Evolutionary conservation across 2,329 filamentous ascomycete genomes (phyloP).

Genomic region (Plectosphaerella cucumerina): DNA sequence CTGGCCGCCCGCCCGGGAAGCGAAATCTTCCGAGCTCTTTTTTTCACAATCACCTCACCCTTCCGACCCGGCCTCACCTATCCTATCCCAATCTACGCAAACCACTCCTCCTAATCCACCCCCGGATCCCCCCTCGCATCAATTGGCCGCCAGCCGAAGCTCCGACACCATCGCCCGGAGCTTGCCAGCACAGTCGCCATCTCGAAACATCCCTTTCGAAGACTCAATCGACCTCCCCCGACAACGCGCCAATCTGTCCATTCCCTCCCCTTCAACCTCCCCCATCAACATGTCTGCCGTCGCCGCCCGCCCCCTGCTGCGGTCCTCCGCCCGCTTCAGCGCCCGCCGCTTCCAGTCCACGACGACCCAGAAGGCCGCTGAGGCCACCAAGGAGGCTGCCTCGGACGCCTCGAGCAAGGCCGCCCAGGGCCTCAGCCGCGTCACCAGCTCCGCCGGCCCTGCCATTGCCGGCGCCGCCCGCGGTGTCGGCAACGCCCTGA

Average conservation of each 20-base stretch:
- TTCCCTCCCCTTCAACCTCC: constrained; percentile 3
- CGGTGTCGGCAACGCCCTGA: constrained; percentile 60
- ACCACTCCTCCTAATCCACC: constrained; percentile 12
- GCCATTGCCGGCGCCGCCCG: constrained; percentile 70
- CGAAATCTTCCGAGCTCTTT: constrained; percentile 44
- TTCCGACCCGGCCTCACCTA: constrained; percentile 16
- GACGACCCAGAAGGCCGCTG: constrained; percentile 41
- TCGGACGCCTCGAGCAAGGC: constrained; percentile 59
- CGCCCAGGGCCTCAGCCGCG: constrained; percentile 76
- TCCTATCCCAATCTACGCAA: constrained; percentile 7
- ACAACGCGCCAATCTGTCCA: constrained; percentile 4
- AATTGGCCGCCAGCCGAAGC: constrained; percentile 26
- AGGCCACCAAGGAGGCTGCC: constrained; percentile 36
- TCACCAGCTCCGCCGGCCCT: constrained; percentile 74
- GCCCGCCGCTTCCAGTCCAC: constrained; percentile 57
- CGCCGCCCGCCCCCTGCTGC: constrained; percentile 39
- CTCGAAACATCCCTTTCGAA: constrained; percentile 15
- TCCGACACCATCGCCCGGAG: constrained; percentile 18
- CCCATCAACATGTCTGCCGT: constrained; percentile 22
- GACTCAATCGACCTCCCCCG: constrained; percentile 5
- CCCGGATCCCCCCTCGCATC: constrained; percentile 21
- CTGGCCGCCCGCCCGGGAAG: constrained; percentile 9
- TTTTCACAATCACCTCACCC: constrained; percentile 30
- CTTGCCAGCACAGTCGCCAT: constrained; percentile 6
- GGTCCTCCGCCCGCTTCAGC: constrained; percentile 40